Percentiles rank a stretch among this genome's conserved stretches.
phyloP scores from a whole-genome alignment of 306 rosid genomes.

The Citrullus colocynthis region DNA sequence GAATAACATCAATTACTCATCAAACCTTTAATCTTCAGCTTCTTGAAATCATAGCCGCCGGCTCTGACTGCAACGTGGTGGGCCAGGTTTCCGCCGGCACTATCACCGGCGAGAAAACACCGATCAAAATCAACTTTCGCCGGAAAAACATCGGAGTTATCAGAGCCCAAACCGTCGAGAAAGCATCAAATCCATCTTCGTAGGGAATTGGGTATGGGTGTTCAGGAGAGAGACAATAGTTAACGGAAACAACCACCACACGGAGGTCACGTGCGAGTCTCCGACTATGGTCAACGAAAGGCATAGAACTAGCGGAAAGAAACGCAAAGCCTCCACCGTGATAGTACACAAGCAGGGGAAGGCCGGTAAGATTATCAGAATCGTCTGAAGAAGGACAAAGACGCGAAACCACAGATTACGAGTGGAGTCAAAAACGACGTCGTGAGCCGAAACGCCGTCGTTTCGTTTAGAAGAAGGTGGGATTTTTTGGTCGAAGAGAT shows the following conservation, averaged over 20 bases:
- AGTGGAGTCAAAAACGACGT: constrained; percentile 27
- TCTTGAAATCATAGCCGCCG: neutral
- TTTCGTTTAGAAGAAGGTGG: neutral
- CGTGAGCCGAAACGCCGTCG: constrained; percentile 40
- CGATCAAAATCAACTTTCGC: neutral
- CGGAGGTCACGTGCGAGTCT: constrained; percentile 21
- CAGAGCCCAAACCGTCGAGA: neutral
- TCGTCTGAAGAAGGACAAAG: constrained; percentile 26
- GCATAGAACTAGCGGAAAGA: constrained; percentile 22
- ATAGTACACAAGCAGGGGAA: constrained; percentile 27
- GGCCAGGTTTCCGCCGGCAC: constrained; percentile 21
- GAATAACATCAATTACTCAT: too few species aligned
- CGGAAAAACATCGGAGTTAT: neutral
- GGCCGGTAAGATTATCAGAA: neutral
- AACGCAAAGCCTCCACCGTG: constrained; percentile 55
- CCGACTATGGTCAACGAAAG: constrained; percentile 39
- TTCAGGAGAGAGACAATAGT: constrained; percentile 61
- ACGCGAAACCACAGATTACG: constrained; percentile 32
- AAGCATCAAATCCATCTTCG: constrained; percentile 52
- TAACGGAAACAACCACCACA: constrained; percentile 40
- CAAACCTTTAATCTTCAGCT: too few species aligned
- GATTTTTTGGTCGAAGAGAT: constrained; percentile 6
- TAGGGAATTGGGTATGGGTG: constrained; percentile 37
- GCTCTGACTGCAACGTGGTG: constrained; percentile 16
- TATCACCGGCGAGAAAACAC: constrained; percentile 21